Evolutionary conservation across 345 rosid genomes (phyloP).

Genomic region (Brassica nigra): DNA sequence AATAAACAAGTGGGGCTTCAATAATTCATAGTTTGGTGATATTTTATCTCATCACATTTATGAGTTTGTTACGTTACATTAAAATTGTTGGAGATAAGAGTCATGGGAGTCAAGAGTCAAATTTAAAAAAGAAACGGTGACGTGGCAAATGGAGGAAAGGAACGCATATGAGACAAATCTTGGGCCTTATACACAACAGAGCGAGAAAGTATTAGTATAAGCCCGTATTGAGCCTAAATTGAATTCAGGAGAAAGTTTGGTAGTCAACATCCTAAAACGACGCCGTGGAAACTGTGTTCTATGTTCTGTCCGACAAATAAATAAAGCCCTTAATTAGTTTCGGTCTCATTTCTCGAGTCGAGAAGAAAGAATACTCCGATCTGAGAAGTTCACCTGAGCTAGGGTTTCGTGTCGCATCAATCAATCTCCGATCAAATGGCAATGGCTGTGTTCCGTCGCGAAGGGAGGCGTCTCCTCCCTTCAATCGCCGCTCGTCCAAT

Average conservation of each 20-base stretch:
- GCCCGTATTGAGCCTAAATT: not conserved
- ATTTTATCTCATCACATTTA: slow-evolving; percentile 10
- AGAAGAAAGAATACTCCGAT: slow-evolving; percentile 10
- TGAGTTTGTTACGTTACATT: slow-evolving; percentile 21
- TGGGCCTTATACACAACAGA: slow-evolving; percentile 14
- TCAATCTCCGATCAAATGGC: not conserved
- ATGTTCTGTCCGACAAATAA: slow-evolving; percentile 1
- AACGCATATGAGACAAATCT: not conserved
- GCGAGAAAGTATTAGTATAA: not conserved
- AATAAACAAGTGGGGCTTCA: not conserved
- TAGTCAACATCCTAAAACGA: not conserved
- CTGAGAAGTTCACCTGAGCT: slow-evolving; percentile 24
- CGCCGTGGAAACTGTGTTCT: slow-evolving; percentile 2
- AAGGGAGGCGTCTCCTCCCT: slow-evolving; percentile 11
- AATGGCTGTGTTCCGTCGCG: slow-evolving; percentile 8
- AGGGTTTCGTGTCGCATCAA: slow-evolving; percentile 18
- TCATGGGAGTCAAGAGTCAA: not conserved
- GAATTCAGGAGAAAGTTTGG: slow-evolving; percentile 20
- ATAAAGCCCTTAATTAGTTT: slow-evolving; percentile 28
- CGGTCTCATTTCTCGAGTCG: slow-evolving; percentile 29
- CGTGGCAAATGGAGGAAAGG: not conserved
- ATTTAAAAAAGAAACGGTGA: not conserved
- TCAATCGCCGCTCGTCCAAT: slow-evolving; percentile 4
- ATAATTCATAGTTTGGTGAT: not conserved
- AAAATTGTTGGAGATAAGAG: not conserved